Conservation (phyloP, 2,329 filamentous ascomycete species). For the Penicillium sclerotigenum region DNA sequence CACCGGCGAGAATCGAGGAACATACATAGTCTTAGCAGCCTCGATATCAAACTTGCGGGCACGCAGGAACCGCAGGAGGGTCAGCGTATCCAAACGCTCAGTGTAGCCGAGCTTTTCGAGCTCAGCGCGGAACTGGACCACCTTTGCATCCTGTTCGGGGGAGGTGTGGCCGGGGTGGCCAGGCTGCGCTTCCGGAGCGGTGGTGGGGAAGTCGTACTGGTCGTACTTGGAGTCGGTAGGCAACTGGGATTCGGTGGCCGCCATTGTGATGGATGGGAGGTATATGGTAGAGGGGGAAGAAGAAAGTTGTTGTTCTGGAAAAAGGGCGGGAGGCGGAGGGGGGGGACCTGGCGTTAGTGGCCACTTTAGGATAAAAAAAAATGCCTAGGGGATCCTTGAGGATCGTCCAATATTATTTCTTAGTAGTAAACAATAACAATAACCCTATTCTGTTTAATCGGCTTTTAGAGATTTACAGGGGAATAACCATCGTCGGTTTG, state of each 20-base stretch:
- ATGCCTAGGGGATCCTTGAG: not conserved
- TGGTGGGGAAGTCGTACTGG: conserved; percentile 87
- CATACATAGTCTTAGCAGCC: conserved; percentile 81
- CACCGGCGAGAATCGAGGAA: conserved; percentile 14
- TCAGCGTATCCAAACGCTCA: conserved; percentile 86
- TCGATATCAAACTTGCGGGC: conserved; percentile 93
- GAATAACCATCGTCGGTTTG: not conserved
- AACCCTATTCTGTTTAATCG: not conserved
- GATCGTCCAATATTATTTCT: not conserved
- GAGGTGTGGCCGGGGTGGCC: conserved; percentile 90
- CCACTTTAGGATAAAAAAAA: conserved; percentile 16
- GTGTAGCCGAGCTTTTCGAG: conserved; percentile 81
- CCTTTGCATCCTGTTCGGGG: conserved; percentile 80
- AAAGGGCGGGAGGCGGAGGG: conserved; percentile 21
- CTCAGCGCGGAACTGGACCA: conserved; percentile 77
- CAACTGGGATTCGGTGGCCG: conserved; percentile 33
- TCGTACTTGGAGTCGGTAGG: conserved; percentile 86
- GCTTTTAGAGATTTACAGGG: not conserved
- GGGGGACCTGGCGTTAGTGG: conserved; percentile 21
- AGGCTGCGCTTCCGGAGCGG: conserved; percentile 63
- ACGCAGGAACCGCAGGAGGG: conserved; percentile 85
- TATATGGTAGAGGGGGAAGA: conserved; percentile 8
- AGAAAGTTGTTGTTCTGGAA: conserved; percentile 11
- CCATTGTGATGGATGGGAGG: conserved; percentile 28
- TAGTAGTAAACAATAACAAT: not conserved